Percentiles rank a stretch among this genome's conserved stretches.
Evolutionary conservation across 805 yeast species (phyloP).

Genomic region (Zygosaccharomyces rouxii): DNA sequence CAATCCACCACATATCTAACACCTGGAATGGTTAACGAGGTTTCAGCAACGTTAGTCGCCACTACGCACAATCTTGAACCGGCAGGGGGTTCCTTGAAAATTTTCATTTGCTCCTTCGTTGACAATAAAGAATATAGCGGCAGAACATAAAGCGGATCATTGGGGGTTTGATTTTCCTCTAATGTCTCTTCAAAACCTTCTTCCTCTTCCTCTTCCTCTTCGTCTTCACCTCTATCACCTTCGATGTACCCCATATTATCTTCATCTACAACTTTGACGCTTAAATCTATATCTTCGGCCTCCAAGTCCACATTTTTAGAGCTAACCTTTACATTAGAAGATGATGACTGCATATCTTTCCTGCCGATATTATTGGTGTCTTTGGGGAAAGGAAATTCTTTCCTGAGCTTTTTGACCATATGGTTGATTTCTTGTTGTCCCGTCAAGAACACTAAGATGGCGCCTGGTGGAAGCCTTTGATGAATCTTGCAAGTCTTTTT

Average conservation of each 20-base stretch:
- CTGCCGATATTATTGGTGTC: slow-evolving; percentile 9
- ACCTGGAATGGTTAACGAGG: slow-evolving; percentile 94
- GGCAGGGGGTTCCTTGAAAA: slow-evolving; percentile 77
- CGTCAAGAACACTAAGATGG: slow-evolving; percentile 84
- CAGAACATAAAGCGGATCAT: slow-evolving; percentile 80
- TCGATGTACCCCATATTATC: slow-evolving; percentile 33
- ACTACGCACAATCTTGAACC: slow-evolving; percentile 87
- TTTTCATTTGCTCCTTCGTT: slow-evolving; percentile 92
- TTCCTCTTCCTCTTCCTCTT: slow-evolving; percentile 41
- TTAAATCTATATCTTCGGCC: slow-evolving; percentile 82
- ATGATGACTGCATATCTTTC: slow-evolving; percentile 32
- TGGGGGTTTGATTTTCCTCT: slow-evolving; percentile 64
- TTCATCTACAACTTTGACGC: slow-evolving; percentile 41
- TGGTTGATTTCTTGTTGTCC: slow-evolving; percentile 89
- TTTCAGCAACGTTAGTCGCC: slow-evolving; percentile 97
- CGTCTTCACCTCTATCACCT: slow-evolving; percentile 36
- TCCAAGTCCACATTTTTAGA: slow-evolving; percentile 67
- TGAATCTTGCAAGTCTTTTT: slow-evolving; percentile 85
- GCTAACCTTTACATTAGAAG: slow-evolving; percentile 45
- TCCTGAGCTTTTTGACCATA: slow-evolving; percentile 63
- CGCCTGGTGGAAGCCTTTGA: slow-evolving; percentile 83
- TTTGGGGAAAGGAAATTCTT: slow-evolving; percentile 56
- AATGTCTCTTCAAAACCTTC: slow-evolving; percentile 65
- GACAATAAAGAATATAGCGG: slow-evolving; percentile 92
- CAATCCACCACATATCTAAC: slow-evolving; percentile 91